Percentiles rank a stretch among this genome's conserved stretches.
Conservation (phyloP, 1,284 basidiomycete genomes). For the Phellopilus nigrolimitatus region DNA sequence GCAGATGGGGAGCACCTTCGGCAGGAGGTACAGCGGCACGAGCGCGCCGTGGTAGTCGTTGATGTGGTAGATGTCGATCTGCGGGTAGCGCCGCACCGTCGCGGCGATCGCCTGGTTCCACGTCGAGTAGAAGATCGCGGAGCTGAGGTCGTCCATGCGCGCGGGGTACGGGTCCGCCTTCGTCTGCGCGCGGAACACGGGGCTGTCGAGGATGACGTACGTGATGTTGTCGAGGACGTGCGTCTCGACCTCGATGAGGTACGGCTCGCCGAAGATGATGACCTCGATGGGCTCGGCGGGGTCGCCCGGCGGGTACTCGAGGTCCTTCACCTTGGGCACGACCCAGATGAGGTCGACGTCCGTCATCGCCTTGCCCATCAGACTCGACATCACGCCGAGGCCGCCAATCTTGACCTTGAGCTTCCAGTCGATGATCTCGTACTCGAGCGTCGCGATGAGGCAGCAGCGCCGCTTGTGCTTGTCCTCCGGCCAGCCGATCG, state of each 20-base stretch:
- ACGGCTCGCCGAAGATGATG: constrained; percentile 91
- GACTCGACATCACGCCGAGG: constrained; percentile 91
- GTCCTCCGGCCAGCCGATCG: constrained; percentile 92
- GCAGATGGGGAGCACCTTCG: constrained; percentile 84
- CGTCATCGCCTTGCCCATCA: constrained; percentile 96
- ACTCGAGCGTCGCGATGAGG: constrained; percentile 87
- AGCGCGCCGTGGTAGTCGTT: constrained; percentile 93
- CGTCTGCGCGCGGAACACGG: constrained; percentile 92
- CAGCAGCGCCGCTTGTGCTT: constrained; percentile 85
- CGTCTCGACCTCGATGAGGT: constrained; percentile 90
- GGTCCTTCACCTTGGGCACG: constrained; percentile 87
- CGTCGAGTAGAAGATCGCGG: constrained; percentile 94
- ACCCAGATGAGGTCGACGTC: constrained; percentile 94
- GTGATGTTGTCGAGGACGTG: constrained; percentile 92
- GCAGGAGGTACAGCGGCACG: constrained; percentile 84
- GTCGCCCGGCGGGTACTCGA: constrained; percentile 88
- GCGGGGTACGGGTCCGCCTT: constrained; percentile 92
- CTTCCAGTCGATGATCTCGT: constrained; percentile 95
- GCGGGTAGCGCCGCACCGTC: constrained; percentile 77
- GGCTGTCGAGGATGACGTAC: constrained; percentile 87
- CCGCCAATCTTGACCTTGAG: constrained; percentile 95
- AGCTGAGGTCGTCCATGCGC: constrained; percentile 93
- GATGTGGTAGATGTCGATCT: constrained; percentile 85
- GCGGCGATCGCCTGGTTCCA: constrained; percentile 96
- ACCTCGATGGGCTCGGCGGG: constrained; percentile 90